Base-by-base conservation (phyloP, 345 rosid genomes). In the Linum lewisii region DNA sequence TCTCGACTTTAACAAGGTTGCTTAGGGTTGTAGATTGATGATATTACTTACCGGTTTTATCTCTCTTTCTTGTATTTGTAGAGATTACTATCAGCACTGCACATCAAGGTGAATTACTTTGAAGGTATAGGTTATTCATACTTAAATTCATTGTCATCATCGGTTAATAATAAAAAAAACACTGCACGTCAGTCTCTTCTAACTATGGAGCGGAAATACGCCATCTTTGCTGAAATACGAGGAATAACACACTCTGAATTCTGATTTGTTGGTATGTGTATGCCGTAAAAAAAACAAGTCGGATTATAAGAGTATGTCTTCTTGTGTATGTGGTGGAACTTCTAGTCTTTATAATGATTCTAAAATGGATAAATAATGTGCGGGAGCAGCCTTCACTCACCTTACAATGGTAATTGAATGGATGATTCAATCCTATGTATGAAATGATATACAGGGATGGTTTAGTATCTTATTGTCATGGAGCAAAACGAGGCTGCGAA, bases 401-500 rank as follows among this genome's bases (percentile, higher is more conserved):
- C 47, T 42, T 11, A 16, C 47, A 42, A 10, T 34, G 18, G 4
- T 42, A 42, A 11, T 16, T 42, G 16, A 42, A 16, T 4, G 22
- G 24, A 16, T 4, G 22, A 15, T 21, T 52, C 24, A 52, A 52
- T 52, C 24, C 8, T 24, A 57, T 24, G 6, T 21, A 49, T 16
- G 4, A 51, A 16, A 29, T 13, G 24, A 4, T 1, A 10, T 21
- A 20, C 54, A 32, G 38, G 29, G 29, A 22, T 7, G 19, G 51
- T 64, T 84, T 77, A 67, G 56, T 58, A 67, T 26, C 54, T 52
- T n/a, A n/a, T n/a, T n/a, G n/a, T n/a, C 57, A 59, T 44, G 69
- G 72, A 78, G 50, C 69, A 67, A 66, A 66, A 81, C 4, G 88
- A 80, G 58, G 87, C 79, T 0, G 81, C 77, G 71, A 82, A 64